These are phyloP conservation scores for Trichoderma lentiforme DNA, from an alignment of 2,329 filamentous ascomycete species.

Conservation along the genomic window DNA sequence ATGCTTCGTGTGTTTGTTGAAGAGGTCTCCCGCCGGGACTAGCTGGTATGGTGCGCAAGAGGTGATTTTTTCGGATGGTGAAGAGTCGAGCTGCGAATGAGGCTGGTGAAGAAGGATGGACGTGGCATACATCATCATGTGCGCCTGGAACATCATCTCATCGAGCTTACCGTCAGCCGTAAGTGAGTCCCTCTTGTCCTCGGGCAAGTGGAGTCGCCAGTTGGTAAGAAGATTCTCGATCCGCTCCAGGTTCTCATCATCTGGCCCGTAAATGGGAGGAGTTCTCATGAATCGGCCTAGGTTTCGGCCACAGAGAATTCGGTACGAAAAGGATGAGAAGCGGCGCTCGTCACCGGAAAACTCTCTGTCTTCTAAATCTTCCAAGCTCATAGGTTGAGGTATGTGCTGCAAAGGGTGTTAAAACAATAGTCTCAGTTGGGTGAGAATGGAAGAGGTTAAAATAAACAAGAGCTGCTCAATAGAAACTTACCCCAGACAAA, in stretches of 20 bases:
- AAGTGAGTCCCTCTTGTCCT: conserved; percentile 66
- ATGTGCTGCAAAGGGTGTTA: conserved; percentile 44
- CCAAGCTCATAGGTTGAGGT: conserved; percentile 58
- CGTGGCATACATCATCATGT: conserved; percentile 68
- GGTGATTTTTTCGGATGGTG: conserved; percentile 55
- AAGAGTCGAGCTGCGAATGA: conserved; percentile 68
- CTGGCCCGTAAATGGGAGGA: conserved; percentile 48
- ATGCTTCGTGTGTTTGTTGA: conserved; percentile 72
- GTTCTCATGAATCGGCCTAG: conserved; percentile 70
- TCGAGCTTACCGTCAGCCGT: conserved; percentile 70
- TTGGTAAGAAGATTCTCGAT: conserved; percentile 59
- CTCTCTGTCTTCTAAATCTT: conserved; percentile 73
- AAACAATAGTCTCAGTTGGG: no score
- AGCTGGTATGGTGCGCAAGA: conserved; percentile 62
- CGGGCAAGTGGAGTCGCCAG: conserved; percentile 77
- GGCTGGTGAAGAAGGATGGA: conserved; percentile 78
- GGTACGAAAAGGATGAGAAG: conserved; percentile 84
- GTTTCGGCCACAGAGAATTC: conserved; percentile 76
- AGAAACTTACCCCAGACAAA: conserved; percentile 48
- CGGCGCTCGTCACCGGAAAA: conserved; percentile 66
- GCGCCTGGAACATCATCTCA: conserved; percentile 88
- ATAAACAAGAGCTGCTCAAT: not conserved
- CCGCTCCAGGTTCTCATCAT: conserved; percentile 50
- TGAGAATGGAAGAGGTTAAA: not conserved
- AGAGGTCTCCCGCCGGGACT: conserved; percentile 47